phyloP scores from a whole-genome alignment of 2,329 filamentous ascomycete species.

The Aspergillus fructus region DNA sequence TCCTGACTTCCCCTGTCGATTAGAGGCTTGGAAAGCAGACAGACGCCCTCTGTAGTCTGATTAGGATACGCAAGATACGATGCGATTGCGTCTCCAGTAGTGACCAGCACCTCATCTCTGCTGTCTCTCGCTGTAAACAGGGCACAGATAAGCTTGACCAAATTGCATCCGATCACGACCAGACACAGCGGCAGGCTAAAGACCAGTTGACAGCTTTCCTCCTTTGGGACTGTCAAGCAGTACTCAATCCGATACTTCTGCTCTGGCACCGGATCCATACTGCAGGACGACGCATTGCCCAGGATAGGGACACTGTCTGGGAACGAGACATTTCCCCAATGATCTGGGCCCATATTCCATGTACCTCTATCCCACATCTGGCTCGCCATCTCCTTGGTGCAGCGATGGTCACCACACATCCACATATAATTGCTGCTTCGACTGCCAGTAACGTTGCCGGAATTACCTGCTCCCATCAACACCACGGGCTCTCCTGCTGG shows the following conservation, averaged over 20 bases:
- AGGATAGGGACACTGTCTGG: neutral
- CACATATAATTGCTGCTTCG: neutral
- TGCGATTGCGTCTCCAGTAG: slow-evolving; percentile 33
- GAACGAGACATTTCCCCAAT: no score
- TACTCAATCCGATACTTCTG: slow-evolving; percentile 11
- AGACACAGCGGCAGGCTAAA: slow-evolving; percentile 20
- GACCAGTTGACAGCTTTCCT: slow-evolving; percentile 22
- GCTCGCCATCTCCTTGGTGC: neutral
- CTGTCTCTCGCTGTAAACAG: slow-evolving; percentile 13
- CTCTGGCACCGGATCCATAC: neutral
- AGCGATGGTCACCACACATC: neutral
- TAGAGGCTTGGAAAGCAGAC: slow-evolving; percentile 12
- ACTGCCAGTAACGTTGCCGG: no score
- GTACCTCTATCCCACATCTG: neutral
- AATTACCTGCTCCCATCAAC: neutral
- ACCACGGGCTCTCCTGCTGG: neutral
- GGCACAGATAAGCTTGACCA: slow-evolving; percentile 25
- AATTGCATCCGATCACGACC: slow-evolving; percentile 26
- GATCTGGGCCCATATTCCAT: neutral
- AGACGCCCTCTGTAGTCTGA: slow-evolving; percentile 19
- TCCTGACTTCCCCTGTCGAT: neutral
- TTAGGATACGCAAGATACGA: slow-evolving; percentile 32
- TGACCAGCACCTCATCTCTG: slow-evolving; percentile 20
- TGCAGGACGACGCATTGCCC: neutral
- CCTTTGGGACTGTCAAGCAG: slow-evolving; percentile 22